phyloP scores from a whole-genome alignment of 768 basidiomycete species.

The Lactarius evosmus region DNA sequence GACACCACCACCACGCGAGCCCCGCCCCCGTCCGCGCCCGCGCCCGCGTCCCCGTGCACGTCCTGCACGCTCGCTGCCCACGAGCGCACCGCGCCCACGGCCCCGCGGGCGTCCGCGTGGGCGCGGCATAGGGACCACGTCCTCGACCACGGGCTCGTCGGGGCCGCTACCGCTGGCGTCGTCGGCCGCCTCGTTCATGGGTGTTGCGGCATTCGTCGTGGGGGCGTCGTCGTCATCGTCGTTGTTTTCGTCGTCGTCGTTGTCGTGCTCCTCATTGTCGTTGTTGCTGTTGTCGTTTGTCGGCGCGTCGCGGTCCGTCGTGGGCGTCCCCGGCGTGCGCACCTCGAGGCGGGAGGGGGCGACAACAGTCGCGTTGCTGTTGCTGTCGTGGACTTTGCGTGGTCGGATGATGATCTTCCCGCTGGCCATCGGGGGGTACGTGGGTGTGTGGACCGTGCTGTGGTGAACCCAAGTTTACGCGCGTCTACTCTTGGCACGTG shows the following conservation, averaged over 20 bases:
- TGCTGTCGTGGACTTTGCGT: constrained; percentile 19
- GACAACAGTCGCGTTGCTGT: constrained; percentile 3
- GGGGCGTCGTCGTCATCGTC: constrained; percentile 21
- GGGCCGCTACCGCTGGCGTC: constrained; percentile 11
- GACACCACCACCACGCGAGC: constrained; percentile 19
- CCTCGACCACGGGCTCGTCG: constrained; percentile 11
- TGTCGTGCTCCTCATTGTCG: constrained; percentile 16
- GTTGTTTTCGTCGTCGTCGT: constrained; percentile 23
- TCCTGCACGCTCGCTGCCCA: constrained; percentile 30
- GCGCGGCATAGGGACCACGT: constrained; percentile 21
- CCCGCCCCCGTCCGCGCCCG: constrained; percentile 32
- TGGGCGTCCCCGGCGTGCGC: constrained; percentile 1
- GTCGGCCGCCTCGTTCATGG: constrained; percentile 14
- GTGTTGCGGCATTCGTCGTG: constrained; percentile 18
- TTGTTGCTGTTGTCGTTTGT: neutral
- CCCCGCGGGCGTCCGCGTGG: constrained; percentile 32
- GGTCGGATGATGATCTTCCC: constrained; percentile 28
- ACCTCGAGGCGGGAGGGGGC: constrained; percentile 18
- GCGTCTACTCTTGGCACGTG: constrained; percentile 2
- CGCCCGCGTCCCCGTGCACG: constrained; percentile 35
- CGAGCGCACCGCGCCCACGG: constrained; percentile 30
- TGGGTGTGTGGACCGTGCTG: neutral
- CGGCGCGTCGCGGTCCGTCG: constrained; percentile 10
- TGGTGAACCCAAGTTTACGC: neutral
- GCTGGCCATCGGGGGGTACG: constrained; percentile 15